Base-by-base conservation (phyloP, 192 early-diverging fungal genomes). In the Podila epigama region DNA sequence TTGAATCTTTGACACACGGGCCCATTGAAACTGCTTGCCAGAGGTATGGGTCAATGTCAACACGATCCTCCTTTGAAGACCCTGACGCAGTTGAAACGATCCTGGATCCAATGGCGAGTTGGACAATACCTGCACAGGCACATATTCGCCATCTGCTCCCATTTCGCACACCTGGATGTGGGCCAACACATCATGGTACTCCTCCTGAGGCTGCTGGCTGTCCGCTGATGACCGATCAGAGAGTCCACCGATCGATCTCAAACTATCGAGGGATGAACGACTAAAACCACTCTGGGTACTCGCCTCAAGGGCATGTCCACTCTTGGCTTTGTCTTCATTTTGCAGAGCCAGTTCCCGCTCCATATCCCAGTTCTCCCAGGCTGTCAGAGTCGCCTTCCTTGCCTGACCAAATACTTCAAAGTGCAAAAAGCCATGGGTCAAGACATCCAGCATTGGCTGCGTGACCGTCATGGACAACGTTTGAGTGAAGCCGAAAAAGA, bases 51-150 rank as follows among this genome's bases (percentile, higher is more conserved):
- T 85, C n/a, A 94, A 39, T 0, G 81, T 81, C 42, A 93, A 51
- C 34, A 84, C 61, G 40, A 94, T 81, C 12, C 92, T 89, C 7
- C 91, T 82, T 75, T 93, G 92, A 22, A 94, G 53, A 10, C 93
- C 93, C 80, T 94, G 93, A 58, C 88, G 84, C 58, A 94, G 75
- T 22, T 83, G 51, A 66, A 92, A 91, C 1, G 86, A 86, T 20
- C 84, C 85, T 16, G 70, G 66, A 70, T 83, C 87, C 39, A 80
- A 59, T 31, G 50, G 61, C 31, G 63, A 83, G 39, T 85, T 69
- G 2, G 79, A 79, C 15, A 83, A 69, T 1, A 86, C 85, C 39
- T 86, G 82, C 6, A 89, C 86, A 12, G 87, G 87, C 34, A 75
- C 68, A 70, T 91, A 92, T 10, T 83, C 77, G 28, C 91, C 92